Evolutionary conservation across 768 basidiomycete genomes (phyloP).

Genomic region (Porphyrellus cyaneotinctus): DNA sequence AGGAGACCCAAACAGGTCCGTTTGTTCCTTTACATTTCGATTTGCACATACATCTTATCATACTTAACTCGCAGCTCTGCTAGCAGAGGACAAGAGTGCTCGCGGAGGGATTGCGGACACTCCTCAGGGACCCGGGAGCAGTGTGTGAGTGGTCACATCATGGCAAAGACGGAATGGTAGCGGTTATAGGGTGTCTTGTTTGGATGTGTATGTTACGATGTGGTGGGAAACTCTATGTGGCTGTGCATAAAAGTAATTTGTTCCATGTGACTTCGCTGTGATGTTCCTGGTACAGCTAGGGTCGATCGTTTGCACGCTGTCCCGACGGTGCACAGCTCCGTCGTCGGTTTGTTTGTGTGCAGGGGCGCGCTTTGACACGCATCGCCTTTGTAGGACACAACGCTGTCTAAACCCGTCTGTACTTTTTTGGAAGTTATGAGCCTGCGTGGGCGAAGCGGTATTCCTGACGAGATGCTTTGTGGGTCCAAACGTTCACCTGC

Average conservation of each 20-base stretch:
- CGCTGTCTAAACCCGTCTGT: background rate
- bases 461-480: slow-evolving; percentile 12
- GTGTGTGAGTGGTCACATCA: background rate
- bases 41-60: background rate
- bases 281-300: no score
- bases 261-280: background rate
- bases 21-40: background rate
- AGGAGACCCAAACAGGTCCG: slow-evolving; percentile 6
- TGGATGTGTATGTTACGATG: no score
- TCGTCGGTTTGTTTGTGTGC: background rate
- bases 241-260: background rate
- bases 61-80: no score
- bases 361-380: background rate
- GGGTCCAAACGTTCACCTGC: slow-evolving; percentile 15
- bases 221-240: no score
- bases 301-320: no score
- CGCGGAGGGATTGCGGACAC: slow-evolving; percentile 1
- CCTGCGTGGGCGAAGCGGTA: slow-evolving; percentile 4
- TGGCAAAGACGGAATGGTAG: no score
- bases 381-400: slow-evolving; percentile 9
- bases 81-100: background rate
- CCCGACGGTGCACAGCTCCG: background rate
- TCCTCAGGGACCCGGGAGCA: slow-evolving; percentile 4
- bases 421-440: slow-evolving; percentile 19
- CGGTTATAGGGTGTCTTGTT: no score